Evolutionary conservation across 441 rosid genomes (phyloP).

Genomic region (Manihot esculenta): DNA sequence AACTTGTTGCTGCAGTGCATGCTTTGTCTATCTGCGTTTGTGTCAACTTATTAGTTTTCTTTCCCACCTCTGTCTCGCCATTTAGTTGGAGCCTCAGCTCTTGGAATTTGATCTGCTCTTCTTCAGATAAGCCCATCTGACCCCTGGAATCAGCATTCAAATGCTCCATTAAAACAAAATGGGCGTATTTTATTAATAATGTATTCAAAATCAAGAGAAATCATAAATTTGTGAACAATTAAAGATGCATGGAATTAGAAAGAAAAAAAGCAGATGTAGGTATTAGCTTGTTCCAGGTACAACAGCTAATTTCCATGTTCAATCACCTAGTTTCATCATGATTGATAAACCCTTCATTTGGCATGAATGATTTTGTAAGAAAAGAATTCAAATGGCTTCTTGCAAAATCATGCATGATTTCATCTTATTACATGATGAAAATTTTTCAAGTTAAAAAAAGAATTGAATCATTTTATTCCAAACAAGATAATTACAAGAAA

Average conservation of each 20-base stretch:
- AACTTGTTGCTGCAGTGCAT: slow-evolving; percentile 24
- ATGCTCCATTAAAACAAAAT: not conserved
- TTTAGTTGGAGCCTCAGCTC: slow-evolving; percentile 53
- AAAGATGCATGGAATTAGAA: not conserved
- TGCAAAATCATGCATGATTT: too few relatives aligned
- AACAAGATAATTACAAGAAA: too few relatives aligned
- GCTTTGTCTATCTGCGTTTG: slow-evolving; percentile 35
- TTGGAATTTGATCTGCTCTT: slow-evolving; percentile 66
- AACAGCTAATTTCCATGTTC: not conserved
- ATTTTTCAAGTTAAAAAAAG: too few relatives aligned
- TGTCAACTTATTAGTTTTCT: slow-evolving; percentile 29
- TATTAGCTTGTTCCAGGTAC: not conserved
- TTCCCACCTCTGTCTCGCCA: slow-evolving; percentile 34
- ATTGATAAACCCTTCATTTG: too few relatives aligned
- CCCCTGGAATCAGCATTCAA: slow-evolving; percentile 56
- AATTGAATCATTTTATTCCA: too few relatives aligned
- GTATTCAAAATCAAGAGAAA: not conserved
- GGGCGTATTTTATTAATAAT: not conserved
- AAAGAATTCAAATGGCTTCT: too few relatives aligned
- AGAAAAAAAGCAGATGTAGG: not conserved
- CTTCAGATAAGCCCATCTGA: slow-evolving; percentile 86
- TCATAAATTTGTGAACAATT: not conserved
- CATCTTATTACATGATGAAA: too few relatives aligned
- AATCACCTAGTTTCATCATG: not conserved
- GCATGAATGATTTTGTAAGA: too few relatives aligned